phyloP scores from a whole-genome alignment of 441 rosid genomes.

The Arabidopsis lyrata region DNA sequence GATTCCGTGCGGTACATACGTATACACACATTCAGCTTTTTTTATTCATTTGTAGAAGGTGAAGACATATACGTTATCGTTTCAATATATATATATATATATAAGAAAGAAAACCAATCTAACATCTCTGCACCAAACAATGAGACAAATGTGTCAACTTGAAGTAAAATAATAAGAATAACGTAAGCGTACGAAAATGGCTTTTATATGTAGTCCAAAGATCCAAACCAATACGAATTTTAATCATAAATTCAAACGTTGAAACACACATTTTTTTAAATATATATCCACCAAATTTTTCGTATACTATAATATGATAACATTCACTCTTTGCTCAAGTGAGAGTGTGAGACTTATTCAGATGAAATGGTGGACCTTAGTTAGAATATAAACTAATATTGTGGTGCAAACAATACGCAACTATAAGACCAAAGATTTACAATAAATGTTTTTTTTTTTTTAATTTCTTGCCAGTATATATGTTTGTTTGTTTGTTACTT shows the following conservation, averaged over 20 bases:
- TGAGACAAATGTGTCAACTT: slow-evolving; percentile 9
- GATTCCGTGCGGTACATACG: slow-evolving; percentile 22
- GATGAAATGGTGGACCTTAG: slow-evolving; percentile 15
- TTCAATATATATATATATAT: slow-evolving; percentile 1
- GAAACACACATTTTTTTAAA: not conserved
- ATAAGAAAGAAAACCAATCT: not conserved
- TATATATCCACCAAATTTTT: not conserved
- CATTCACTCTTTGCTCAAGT: not conserved
- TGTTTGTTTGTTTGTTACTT: not conserved
- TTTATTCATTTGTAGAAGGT: not conserved
- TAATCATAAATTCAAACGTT: not conserved
- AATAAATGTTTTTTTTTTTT: not conserved
- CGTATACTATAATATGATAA: not conserved
- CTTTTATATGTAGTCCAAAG: not conserved
- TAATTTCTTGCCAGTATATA: slow-evolving; percentile 2
- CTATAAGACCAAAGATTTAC: not conserved
- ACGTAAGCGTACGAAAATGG: not conserved
- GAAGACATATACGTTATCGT: slow-evolving; percentile 27
- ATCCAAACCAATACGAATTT: not conserved
- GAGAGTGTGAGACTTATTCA: slow-evolving; percentile 17
- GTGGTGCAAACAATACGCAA: not conserved
- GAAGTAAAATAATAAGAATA: not conserved
- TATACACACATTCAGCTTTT: not conserved
- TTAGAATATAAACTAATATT: not conserved
- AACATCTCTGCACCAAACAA: not conserved